phyloP scores from a whole-genome alignment of 1,284 basidiomycete species.

The Tilletiopsis washingtonensis region DNA sequence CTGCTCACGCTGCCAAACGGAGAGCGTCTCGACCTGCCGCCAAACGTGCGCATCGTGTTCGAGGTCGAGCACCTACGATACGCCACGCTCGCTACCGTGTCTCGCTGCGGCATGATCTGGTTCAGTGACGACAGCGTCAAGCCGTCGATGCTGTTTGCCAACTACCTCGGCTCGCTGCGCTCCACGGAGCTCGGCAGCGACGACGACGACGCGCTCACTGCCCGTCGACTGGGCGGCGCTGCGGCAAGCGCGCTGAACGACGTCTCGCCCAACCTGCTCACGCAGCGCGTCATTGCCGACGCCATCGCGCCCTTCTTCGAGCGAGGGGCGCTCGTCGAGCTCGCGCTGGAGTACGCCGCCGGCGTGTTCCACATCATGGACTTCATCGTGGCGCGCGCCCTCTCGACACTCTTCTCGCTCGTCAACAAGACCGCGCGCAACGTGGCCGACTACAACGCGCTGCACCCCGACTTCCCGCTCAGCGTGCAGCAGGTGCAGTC shows the following conservation, averaged over 20 bases:
- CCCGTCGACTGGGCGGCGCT: conserved; percentile 13
- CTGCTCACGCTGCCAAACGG: conserved; percentile 93
- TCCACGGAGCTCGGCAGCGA: conserved; percentile 76
- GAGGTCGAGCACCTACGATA: conserved; percentile 97
- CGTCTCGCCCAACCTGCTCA: conserved; percentile 57
- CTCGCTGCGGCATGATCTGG: conserved; percentile 99
- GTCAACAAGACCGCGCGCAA: conserved; percentile 93
- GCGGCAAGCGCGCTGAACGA: conserved; percentile 52
- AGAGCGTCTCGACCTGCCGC: conserved; percentile 90
- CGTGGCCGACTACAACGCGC: conserved; percentile 86
- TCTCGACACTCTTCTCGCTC: conserved; percentile 92
- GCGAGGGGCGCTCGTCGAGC: conserved; percentile 69
- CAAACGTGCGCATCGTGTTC: conserved; percentile 98
- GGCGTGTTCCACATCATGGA: conserved; percentile 96
- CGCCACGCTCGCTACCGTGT: conserved; percentile 95
- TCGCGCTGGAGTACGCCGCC: conserved; percentile 69
- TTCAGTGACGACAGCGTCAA: conserved; percentile 94
- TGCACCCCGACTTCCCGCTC: conserved; percentile 91
- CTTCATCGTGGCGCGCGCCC: conserved; percentile 81
- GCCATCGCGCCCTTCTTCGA: conserved; percentile 55
- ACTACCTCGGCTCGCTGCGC: conserved; percentile 74
- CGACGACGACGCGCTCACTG: conserved; percentile 66
- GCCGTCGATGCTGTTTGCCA: conserved; percentile 79
- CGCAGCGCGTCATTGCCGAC: conserved; percentile 68
- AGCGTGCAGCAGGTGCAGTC: conserved; percentile 72